These are phyloP conservation scores for Coemansia guatemalensis DNA, from an alignment of 192 early-diverging fungal genomes.

Conservation along the genomic window DNA sequence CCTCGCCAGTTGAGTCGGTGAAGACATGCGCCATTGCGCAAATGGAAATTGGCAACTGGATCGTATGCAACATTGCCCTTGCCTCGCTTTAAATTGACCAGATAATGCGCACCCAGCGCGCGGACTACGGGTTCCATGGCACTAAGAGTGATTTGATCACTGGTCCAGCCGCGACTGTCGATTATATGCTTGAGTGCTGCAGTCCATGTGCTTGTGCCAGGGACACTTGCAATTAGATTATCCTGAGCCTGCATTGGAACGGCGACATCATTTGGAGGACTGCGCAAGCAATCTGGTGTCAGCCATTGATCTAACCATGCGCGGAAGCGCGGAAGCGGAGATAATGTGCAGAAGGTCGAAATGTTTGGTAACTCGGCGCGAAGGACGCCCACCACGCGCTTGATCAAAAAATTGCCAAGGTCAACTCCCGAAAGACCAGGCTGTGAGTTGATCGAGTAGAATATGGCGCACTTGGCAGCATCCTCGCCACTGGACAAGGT, in stretches of 20 bases:
- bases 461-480: constrained; percentile 70
- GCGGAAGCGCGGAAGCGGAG: constrained; percentile 87
- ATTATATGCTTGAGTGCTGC: constrained; percentile 36
- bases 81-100: constrained; percentile 37
- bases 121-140: constrained; percentile 49
- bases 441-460: constrained; percentile 94
- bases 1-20: constrained; percentile 88
- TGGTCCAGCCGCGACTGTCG: constrained; percentile 46
- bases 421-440: constrained; percentile 85
- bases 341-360: constrained; percentile 81
- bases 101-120: constrained; percentile 45
- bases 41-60: constrained; percentile 95
- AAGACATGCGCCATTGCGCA: constrained; percentile 90
- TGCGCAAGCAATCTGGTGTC: constrained; percentile 22
- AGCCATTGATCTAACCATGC: constrained; percentile 67
- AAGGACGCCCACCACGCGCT: constrained; percentile 82
- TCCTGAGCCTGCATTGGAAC: constrained; percentile 11
- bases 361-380: constrained; percentile 68
- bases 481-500: constrained; percentile 33
- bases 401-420: constrained; percentile 88
- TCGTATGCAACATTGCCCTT: constrained; percentile 65
- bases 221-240: constrained; percentile 16
- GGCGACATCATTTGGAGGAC: constrained; percentile 14
- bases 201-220: constrained; percentile 36
- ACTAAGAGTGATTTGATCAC: constrained; percentile 24